Evolutionary conservation across 2,329 filamentous ascomycete species (phyloP), one percentile per base, ranked within the genome.

Genomic region (Sphaerulina vaccinii): DNA sequence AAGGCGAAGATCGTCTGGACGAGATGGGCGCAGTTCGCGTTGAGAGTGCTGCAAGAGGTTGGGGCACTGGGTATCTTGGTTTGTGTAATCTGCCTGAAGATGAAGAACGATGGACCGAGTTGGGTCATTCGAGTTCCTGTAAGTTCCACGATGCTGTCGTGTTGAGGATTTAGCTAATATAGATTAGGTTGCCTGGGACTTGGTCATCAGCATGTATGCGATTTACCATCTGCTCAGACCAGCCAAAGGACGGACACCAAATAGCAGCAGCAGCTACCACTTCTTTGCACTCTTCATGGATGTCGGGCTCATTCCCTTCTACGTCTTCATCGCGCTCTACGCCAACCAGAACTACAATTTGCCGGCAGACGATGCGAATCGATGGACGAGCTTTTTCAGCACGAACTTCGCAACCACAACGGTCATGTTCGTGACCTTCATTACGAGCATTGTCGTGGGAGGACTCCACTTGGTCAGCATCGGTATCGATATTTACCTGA

Each of bases 211-310:
- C 13, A 64, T 66, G 15, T 97, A 97, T 70, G 88, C 81, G 36
- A 79, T 95, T 54, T 93, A 88, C 64, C 90, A 96, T 68, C 81
- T 95, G 33, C 77, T 81, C 11, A 82, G 88, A 24, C 82, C 85
- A 32, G 80, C 88, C 1, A 83, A 82, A 41, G 81, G 78, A 38
- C 83, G 90, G 45, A 84, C 90, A 0, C 85, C 92, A 0, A 85
- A 78, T 3, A 95, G 89, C 18, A 88, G 90, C 15, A 85, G 89
- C 11, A 92, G 89, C 58, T 97, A 97, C 71, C 90, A 95, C 71
- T 73, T 93, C 51, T 97, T 96, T 68, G 83, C 90, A 2, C 78
- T 82, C 9, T 73, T 90, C 37, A 80, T 87, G 36, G 92, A 97
- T 68, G 72, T 75, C n/a, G 79, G 79, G 15, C 71, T 86, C 47